These are phyloP conservation scores for Cydonia oblonga DNA, from an alignment of 331 rosid species.

Conservation along the genomic window DNA sequence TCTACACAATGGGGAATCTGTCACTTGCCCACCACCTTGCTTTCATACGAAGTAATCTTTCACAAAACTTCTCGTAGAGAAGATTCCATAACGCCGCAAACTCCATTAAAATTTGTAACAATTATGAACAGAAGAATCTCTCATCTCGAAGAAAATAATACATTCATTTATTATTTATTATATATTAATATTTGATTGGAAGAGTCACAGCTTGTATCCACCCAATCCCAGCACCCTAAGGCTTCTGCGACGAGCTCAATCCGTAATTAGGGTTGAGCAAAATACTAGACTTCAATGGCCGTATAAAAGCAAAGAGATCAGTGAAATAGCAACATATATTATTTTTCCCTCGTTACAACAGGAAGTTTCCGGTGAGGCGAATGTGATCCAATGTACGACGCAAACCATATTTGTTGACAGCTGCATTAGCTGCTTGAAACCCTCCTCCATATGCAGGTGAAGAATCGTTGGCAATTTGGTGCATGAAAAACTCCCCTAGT, in stretches of 20 bases:
- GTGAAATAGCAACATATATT: background rate
- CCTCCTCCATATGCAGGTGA: slow-evolving; percentile 95
- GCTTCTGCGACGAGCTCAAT: slow-evolving; percentile 21
- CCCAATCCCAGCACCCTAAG: slow-evolving; percentile 7
- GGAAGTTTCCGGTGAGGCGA: slow-evolving; percentile 57
- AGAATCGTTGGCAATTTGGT: slow-evolving; percentile 67
- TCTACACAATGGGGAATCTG: background rate
- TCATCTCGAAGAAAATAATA: background rate
- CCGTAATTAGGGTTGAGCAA: slow-evolving; percentile 2
- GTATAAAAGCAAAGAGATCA: background rate
- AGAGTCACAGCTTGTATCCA: slow-evolving; percentile 12
- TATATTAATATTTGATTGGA: background rate
- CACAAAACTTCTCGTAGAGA: background rate
- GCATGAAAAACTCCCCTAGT: slow-evolving; percentile 82
- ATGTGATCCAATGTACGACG: slow-evolving; percentile 77
- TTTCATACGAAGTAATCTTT: background rate
- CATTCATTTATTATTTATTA: slow-evolving; percentile 14
- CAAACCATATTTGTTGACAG: slow-evolving; percentile 69
- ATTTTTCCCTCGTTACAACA: slow-evolving; percentile 26
- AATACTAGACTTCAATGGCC: slow-evolving; percentile 4
- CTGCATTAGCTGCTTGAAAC: slow-evolving; percentile 79
- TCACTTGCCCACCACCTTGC: background rate
- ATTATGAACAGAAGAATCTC: background rate
- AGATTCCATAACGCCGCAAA: background rate
- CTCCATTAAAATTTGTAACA: background rate